Conservation (phyloP, 805 yeast species). For the Candida ortonii region DNA sequence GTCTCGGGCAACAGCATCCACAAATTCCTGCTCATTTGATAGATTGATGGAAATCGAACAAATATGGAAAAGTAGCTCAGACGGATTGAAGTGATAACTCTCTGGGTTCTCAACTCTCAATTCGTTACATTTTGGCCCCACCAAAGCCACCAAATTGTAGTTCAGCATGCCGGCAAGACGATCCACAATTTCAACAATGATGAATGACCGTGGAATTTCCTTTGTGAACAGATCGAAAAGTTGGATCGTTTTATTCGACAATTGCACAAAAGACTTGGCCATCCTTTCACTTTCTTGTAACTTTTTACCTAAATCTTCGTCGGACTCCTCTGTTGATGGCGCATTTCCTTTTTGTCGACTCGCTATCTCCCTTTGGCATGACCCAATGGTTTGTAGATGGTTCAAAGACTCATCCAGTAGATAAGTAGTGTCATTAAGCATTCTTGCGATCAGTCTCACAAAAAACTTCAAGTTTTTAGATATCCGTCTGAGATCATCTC, state of each 20-base stretch:
- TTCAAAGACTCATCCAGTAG: constrained; percentile 86
- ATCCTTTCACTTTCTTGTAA: constrained; percentile 65
- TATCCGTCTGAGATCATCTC: constrained; percentile 64
- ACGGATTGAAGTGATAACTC: constrained; percentile 80
- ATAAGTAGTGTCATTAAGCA: constrained; percentile 92
- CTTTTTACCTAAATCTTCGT: constrained; percentile 58
- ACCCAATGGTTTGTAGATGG: constrained; percentile 74
- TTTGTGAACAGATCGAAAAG: constrained; percentile 78
- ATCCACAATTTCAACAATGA: constrained; percentile 85
- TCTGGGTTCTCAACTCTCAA: constrained; percentile 83
- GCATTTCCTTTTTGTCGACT: constrained; percentile 40
- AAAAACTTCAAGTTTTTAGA: constrained; percentile 75
- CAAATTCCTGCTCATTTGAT: constrained; percentile 59
- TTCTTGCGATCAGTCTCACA: constrained; percentile 87
- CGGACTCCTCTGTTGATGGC: constrained; percentile 45
- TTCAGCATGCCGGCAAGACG: constrained; percentile 94
- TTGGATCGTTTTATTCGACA: constrained; percentile 78
- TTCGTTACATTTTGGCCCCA: constrained; percentile 91
- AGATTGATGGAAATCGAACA: constrained; percentile 76
- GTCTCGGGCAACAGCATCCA: constrained; percentile 82
- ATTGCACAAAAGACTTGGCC: constrained; percentile 77
- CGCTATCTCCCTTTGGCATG: constrained; percentile 62
- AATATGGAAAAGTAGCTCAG: constrained; percentile 61
- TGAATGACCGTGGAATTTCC: constrained; percentile 84
- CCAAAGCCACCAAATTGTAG: constrained; percentile 86